Conservation (phyloP, 2,329 filamentous ascomycete genomes). For the Cladosporium sp. region DNA sequence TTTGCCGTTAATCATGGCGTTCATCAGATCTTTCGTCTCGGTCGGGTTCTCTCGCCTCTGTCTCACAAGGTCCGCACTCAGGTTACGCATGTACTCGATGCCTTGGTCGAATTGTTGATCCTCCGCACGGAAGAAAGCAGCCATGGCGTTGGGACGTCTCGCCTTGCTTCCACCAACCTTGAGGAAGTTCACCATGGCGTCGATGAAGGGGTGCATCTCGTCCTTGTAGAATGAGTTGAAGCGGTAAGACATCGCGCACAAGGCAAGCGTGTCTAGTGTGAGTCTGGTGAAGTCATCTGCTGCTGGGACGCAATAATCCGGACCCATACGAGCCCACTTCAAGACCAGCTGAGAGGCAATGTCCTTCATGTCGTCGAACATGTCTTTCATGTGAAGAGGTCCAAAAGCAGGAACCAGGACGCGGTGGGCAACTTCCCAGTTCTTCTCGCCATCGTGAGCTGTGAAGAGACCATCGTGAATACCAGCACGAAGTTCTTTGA, state of each 20-base stretch:
- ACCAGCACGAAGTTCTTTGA: slow-evolving; percentile 61
- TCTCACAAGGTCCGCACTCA: slow-evolving; percentile 62
- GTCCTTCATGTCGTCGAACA: slow-evolving; percentile 53
- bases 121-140: slow-evolving; percentile 44
- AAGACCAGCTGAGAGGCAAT: slow-evolving; percentile 36
- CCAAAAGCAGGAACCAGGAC: slow-evolving; percentile 70
- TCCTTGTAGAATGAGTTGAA: slow-evolving; percentile 76
- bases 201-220: slow-evolving; percentile 69
- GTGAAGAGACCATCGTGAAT: slow-evolving; percentile 69
- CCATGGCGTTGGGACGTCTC: slow-evolving; percentile 48
- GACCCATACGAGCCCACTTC: slow-evolving; percentile 50
- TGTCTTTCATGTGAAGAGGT: slow-evolving; percentile 65
- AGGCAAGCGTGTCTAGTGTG: slow-evolving; percentile 70
- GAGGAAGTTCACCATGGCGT: slow-evolving; percentile 67
- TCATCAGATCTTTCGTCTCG: slow-evolving; percentile 67
- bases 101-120: slow-evolving; percentile 55
- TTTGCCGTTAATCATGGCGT: slow-evolving; percentile 67
- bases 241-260: slow-evolving; percentile 70
- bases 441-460: slow-evolving; percentile 46
- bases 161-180: slow-evolving; percentile 54
- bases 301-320: slow-evolving; percentile 58
- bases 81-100: slow-evolving; percentile 57
- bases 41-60: slow-evolving; percentile 57
- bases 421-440: slow-evolving; percentile 46
- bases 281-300: slow-evolving; percentile 72